Conservation (phyloP, 768 basidiomycete species). For the Leucocoprinus sp. region DNA sequence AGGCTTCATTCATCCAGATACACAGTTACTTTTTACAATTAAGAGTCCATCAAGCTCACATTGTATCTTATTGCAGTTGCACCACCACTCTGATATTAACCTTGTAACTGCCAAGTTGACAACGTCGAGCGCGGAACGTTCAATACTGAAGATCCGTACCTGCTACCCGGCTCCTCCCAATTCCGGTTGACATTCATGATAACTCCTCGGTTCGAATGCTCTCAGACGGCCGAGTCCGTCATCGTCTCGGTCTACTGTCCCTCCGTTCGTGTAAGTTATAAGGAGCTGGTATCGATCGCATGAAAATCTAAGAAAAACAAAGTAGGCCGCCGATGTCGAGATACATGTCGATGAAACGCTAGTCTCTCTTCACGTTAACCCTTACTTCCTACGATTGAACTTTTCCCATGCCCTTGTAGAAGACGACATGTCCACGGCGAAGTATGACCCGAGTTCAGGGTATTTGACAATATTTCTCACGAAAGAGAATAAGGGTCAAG, state of each 20-base stretch:
- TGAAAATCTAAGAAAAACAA: conserved; percentile 14
- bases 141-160: conserved; percentile 1
- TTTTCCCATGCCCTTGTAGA: conserved; percentile 61
- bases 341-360: conserved; percentile 65
- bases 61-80: background rate
- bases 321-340: conserved; percentile 77
- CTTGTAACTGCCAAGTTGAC: background rate
- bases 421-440: conserved; percentile 62
- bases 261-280: conserved; percentile 51
- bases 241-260: conserved; percentile 61
- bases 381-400: conserved; percentile 76
- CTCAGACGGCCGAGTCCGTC: conserved; percentile 50
- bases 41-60: too few species aligned
- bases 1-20: background rate
- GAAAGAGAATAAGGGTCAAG: conserved; percentile 58
- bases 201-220: conserved; percentile 68
- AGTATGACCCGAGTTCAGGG: conserved; percentile 75
- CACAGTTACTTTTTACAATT: background rate
- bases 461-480: conserved; percentile 65
- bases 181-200: conserved; percentile 40
- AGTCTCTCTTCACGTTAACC: conserved; percentile 70
- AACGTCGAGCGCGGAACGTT: too few species aligned
- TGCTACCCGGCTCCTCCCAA: background rate
- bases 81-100: background rate
- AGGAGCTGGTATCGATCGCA: conserved; percentile 7